Base-by-base conservation (phyloP, 306 rosid genomes). In the Sesbania bispinosa region DNA sequence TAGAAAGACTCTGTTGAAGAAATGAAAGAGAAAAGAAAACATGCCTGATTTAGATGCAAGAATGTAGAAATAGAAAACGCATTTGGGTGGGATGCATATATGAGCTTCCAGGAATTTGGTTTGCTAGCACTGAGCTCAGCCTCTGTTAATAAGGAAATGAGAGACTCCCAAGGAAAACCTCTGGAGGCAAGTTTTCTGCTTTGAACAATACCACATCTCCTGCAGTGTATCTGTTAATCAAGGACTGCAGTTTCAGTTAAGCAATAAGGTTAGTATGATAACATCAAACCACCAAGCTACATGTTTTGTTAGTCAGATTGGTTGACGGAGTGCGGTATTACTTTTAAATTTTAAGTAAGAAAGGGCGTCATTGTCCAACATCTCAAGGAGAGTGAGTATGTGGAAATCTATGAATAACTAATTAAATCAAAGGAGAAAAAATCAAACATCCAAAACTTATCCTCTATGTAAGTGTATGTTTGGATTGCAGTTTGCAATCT, bases 21-120 rank as follows among this genome's bases (percentile, higher is more conserved):
- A 21, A 19, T 5, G 20, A 36, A 48, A 35, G 23, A 39, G 18
- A 69, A 41, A 41, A 1, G 0, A 27, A 60, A 33, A 32, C 20
- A 73, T 35, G 42, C 36, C 53, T 47, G 55, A 10, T 54, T 70
- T 32, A 23, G 62, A 73, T 21, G 53, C 26, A 35, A 73, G 42
- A 47, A 33, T 10, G 50, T 30, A 7, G 48, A 35, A 60, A 60
- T 1, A 20, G 38, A 36, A 11, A 21, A 38, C 7, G 15, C 38
- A 23, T 33, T 23, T 20, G 3, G n/a, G 47, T n/a, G 23, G 51
- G 50, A n/a, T 35, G 19, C 7, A 32, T 46, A 10, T 2, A 66
- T 16, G 46, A 30, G 27, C 45, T 48, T 8, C 51, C 51, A 4
- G 51, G 51, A 45, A 43, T 14, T 15, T 45, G 19, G 51, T 45